A percentile compares a stretch with the other conserved stretches of the same genome.
phyloP scores from a whole-genome alignment of 805 yeast species.

The Naumovozyma castellii region DNA sequence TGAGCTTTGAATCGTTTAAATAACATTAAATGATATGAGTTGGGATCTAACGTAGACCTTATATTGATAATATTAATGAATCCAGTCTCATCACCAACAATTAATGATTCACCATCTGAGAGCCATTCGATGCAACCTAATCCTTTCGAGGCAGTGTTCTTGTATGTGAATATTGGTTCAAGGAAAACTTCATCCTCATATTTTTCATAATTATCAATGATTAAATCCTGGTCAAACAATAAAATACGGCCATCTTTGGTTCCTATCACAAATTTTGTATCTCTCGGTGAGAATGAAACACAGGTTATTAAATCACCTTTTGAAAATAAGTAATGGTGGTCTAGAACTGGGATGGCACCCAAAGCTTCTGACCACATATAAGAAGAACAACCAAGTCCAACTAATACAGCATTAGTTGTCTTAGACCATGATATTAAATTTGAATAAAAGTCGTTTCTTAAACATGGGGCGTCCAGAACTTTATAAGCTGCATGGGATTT shows the following conservation, averaged over 20 bases:
- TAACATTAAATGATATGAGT: slow-evolving; percentile 8
- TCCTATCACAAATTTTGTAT: slow-evolving; percentile 42
- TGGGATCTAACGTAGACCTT: slow-evolving; percentile 1
- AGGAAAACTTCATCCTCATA: slow-evolving; percentile 1
- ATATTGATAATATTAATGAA: slow-evolving; percentile 38
- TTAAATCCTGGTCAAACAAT: slow-evolving; percentile 34
- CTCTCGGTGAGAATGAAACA: slow-evolving; percentile 42
- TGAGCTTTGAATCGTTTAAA: slow-evolving; percentile 36
- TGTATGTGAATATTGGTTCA: slow-evolving; percentile 14
- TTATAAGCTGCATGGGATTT: slow-evolving; percentile 38
- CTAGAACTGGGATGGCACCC: slow-evolving; percentile 37
- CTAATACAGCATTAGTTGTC: slow-evolving; percentile 42
- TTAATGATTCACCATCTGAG: slow-evolving; percentile 29
- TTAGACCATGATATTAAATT: slow-evolving; percentile 68
- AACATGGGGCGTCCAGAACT: slow-evolving; percentile 58
- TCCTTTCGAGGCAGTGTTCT: slow-evolving; percentile 30
- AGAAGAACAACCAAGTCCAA: slow-evolving; percentile 52
- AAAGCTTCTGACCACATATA: slow-evolving; percentile 53
- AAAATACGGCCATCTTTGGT: slow-evolving; percentile 47
- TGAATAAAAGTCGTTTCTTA: slow-evolving; percentile 70
- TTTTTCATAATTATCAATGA: slow-evolving; percentile 5
- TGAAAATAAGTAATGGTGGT: slow-evolving; percentile 27
- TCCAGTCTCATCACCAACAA: slow-evolving; percentile 62
- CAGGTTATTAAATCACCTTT: slow-evolving; percentile 41
- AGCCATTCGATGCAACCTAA: slow-evolving; percentile 58